Evolutionary conservation across 495 filamentous ascomycete genomes (phyloP).

Genomic region (Lepraria neglecta): DNA sequence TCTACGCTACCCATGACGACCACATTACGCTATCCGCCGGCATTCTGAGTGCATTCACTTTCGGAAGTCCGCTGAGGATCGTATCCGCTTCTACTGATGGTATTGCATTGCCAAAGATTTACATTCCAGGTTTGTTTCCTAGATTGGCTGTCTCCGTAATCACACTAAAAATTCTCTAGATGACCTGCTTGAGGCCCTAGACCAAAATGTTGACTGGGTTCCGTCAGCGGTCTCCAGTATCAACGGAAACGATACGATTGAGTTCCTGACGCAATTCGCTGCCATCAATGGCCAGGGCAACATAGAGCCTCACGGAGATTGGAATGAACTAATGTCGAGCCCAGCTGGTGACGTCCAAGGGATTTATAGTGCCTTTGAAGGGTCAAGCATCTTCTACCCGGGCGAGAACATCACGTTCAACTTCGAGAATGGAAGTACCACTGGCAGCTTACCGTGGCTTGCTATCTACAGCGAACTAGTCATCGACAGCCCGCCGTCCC

Average conservation of each 20-base stretch:
- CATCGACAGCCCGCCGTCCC: slow-evolving; percentile 32
- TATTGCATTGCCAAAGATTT: slow-evolving; percentile 42
- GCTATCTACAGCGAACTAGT: slow-evolving; percentile 34
- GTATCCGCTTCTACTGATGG: slow-evolving; percentile 47
- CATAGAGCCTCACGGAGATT: slow-evolving; percentile 46
- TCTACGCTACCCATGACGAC: slow-evolving; percentile 41
- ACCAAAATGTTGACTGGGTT: slow-evolving; percentile 19
- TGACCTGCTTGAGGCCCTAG: slow-evolving; percentile 21
- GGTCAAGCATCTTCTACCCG: slow-evolving; percentile 42
- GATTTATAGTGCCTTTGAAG: slow-evolving; percentile 33
- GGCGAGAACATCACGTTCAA: slow-evolving; percentile 40
- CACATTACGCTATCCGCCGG: slow-evolving; percentile 42
- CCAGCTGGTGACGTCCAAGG: slow-evolving; percentile 40
- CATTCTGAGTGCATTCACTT: slow-evolving; percentile 40
- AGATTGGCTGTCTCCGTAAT: no score
- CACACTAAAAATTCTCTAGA: not conserved
- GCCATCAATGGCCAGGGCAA: slow-evolving; percentile 35
- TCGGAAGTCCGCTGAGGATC: slow-evolving; percentile 40
- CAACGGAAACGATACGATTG: slow-evolving; percentile 38
- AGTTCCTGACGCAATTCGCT: slow-evolving; percentile 41
- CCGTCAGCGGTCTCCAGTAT: slow-evolving; percentile 42
- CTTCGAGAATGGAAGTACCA: slow-evolving; percentile 37
- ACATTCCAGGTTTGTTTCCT: slow-evolving; percentile 8
- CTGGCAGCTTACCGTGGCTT: slow-evolving; percentile 30
- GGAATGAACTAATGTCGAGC: slow-evolving; percentile 45